Base-by-base conservation (phyloP, 768 basidiomycete species). In the Polyporus arcularius region DNA sequence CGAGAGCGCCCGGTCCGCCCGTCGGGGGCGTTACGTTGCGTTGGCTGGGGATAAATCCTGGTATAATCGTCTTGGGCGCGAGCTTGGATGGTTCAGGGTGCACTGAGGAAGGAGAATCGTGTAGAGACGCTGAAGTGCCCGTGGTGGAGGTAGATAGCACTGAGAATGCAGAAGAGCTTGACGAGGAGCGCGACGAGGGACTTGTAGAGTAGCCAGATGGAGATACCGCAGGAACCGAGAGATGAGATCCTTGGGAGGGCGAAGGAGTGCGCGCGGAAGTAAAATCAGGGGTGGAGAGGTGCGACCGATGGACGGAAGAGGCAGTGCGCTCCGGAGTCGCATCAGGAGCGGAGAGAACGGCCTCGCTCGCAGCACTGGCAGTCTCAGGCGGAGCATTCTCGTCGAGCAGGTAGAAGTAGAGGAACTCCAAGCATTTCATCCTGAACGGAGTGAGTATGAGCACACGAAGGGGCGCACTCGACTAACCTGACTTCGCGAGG, bases 371-470 rank as follows among this genome's bases (percentile, higher is more conserved):
- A 6, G 35, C 11, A 3, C 35, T 35, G 6, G 35, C 35, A 35
- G 18, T 12, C 5, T 55, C 60, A 0, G 73, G 64, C 26, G 73
- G 55, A 6, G 76, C 70, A 1, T 83, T 85, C 70, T 97, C 95
- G 61, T 96, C 95, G 47, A 96, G 79, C 7, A 98, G 80, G 72
- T 98, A 98, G 73, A 96, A 97, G 73, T 96, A 96, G 15, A 98
- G 76, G 67, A 97, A 95, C 71, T 97, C 96, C 16, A 98, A 79
- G 63, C 94, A 96, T 77, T 96, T 96, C 90, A 97, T 96, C 67
- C 95, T 96, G 67, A 39, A 9, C 15, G 18, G 21, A 15, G 35
- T 39, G 4, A 58, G 16, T 15, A 14, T 38, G 4, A 4, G 21
- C 14, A 2, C 15, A 45, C 14, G 18, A 6, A 2, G 14, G 11